Evolutionary conservation across 192 early-diverging fungal species (phyloP), one percentile per base, ranked within the genome.

Genomic region (Entomortierella beljakovae): DNA sequence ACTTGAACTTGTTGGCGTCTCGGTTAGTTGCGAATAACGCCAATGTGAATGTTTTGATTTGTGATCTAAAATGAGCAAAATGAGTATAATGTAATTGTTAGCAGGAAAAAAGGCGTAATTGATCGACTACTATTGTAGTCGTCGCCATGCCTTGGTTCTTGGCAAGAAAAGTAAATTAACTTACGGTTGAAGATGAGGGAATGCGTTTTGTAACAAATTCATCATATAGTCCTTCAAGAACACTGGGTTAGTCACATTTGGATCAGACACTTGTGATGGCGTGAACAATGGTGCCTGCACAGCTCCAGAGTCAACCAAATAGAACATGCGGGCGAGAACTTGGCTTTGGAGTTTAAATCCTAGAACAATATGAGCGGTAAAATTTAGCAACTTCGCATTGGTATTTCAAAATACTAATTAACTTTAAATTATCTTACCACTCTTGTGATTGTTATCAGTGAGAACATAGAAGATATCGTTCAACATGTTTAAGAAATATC

Each of bases 401-500:
- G 16, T 35, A 9, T 18, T 56, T 6, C 8, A 23, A 23, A 43
- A 61, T 3, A 26, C n/a, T 11, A 23, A 8, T 23, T 22, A 7
- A 53, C 15, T 20, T 26, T 2, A n/a, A 53, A 28, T 15, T 15
- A 10, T 57, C 68, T 61, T 87, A 92, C 93, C 96, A 81, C 93
- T 92, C 87, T 97, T 98, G 87, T 99, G 97, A 71, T 96, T 95
- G 42, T 94, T 92, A 84, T 95, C 96, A 15, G 96, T 97, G 31
- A 99, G 85, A 18, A 99, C 98, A 63, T 93, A 98, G 81, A 99
- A 96, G 42, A 98, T 88, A 82, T 98, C 97, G 84, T 96, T 95
- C 54, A 99, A 83, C 61, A 98, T 83, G 74, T 87, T 94, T 34
- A 98, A 70, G 82, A 89, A 98, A 82, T 96, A 98, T 6, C 90